Evolutionary conservation across 2,329 filamentous ascomycete species (phyloP), one percentile per base, ranked within the genome.

Genomic region (Aspergillus sp.): DNA sequence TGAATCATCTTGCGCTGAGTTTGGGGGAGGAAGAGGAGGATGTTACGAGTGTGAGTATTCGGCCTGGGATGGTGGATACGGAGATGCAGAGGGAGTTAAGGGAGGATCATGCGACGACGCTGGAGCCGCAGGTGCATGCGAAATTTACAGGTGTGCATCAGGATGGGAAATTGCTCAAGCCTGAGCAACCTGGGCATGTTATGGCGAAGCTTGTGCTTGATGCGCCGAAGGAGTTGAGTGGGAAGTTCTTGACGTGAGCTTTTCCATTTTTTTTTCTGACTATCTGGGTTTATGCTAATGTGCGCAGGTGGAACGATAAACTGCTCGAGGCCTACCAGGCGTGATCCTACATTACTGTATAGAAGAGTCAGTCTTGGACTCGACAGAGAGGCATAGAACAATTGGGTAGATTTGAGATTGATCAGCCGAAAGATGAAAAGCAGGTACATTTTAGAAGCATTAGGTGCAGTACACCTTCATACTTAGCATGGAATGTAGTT

Each of bases 151-250:
- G 85, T 1, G 83, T 91, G 17, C 89, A 93, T 73, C 84, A 87
- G 66, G 83, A 85, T 6, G 93, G 93, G 15, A 85, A 85, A 54
- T 78, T 98, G 54, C 81, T 97, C 65, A 88, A 85, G 77, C 92
- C 93, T 0, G 92, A 97, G 70, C 89, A 93, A 77, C 91, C 94
- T 0, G 94, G 92, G 0, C 81, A 89, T 76, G 92, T 97, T 13
- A 94, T 98, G 77, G 93, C 93, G 3, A 90, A 86, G 70, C 81
- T 98, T 64, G 89, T 88, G 0, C 75, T 91, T 17, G 81, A 84
- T 51, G 91, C 87, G 6, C 82, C 85, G 3, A 85, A 80, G 58
- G 85, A 88, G 19, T 77, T 97, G 66, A 93, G 85, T 71, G 95
- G 95, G 30, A 88, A 88, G 70, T 93, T 91, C 72, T 78, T 95